Evolutionary conservation across 148 eudicot species (phyloP).

Genomic region (Pharnaceum exiguum): DNA sequence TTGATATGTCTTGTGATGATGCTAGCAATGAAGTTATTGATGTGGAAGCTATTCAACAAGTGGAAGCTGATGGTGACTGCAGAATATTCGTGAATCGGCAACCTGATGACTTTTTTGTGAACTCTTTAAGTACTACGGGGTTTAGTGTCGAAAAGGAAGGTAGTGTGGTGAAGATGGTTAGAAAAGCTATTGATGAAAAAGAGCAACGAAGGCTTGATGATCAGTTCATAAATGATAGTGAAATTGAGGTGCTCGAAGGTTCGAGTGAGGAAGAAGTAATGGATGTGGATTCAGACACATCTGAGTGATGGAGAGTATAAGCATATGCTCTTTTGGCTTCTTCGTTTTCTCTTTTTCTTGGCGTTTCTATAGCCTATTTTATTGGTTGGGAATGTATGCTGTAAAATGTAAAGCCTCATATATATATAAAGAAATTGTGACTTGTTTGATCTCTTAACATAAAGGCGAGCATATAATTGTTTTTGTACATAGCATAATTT

Average conservation of each 20-base stretch:
- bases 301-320: background rate
- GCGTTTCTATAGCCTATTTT: background rate
- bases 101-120: background rate
- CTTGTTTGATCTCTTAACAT: too few species aligned
- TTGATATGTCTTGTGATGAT: background rate
- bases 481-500: too few species aligned
- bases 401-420: too few species aligned
- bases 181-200: background rate
- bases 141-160: background rate
- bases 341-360: background rate
- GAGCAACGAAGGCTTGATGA: background rate
- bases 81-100: background rate
- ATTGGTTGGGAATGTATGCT: too few species aligned
- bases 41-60: background rate
- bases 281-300: background rate
- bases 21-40: background rate
- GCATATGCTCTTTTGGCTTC: too few species aligned
- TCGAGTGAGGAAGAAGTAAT: background rate
- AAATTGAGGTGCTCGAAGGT: background rate
- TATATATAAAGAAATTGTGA: too few species aligned
- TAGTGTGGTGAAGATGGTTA: background rate
- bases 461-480: too few species aligned
- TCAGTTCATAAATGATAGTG: conserved; percentile 1
- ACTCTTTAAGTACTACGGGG: background rate
- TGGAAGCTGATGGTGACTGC: background rate